Evolutionary conservation across 306 rosid species (phyloP).

Genomic region (Fragaria nilgerrensis): DNA sequence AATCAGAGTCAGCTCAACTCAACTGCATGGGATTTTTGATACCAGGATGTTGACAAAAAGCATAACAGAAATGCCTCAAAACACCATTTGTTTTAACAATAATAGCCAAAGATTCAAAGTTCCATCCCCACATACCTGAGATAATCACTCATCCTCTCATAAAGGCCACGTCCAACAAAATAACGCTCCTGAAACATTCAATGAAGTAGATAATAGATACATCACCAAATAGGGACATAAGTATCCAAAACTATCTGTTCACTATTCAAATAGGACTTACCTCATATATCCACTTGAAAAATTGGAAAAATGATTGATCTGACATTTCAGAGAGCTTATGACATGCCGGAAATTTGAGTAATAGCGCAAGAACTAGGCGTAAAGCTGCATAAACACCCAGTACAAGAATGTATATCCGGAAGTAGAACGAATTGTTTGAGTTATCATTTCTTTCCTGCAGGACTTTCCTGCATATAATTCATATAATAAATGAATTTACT

Average conservation of each 20-base stretch:
- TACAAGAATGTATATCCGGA: constrained; percentile 85
- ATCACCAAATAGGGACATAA: constrained; percentile 18
- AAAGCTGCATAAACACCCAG: constrained; percentile 76
- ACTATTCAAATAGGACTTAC: constrained; percentile 32
- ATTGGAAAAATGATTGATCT: constrained; percentile 88
- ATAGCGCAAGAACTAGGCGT: constrained; percentile 57
- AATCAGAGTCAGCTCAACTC: background rate
- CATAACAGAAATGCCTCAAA: background rate
- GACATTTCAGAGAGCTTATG: constrained; percentile 83
- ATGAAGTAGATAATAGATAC: constrained; percentile 15
- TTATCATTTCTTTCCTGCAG: constrained; percentile 69
- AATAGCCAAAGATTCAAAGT: background rate
- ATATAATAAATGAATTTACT: constrained; percentile 1
- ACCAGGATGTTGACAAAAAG: background rate
- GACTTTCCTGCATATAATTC: constrained; percentile 73
- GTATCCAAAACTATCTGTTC: constrained; percentile 10
- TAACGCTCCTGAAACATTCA: constrained; percentile 75
- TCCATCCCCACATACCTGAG: constrained; percentile 57
- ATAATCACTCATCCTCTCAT: constrained; percentile 78
- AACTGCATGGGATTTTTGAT: background rate
- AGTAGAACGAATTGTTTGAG: constrained; percentile 73
- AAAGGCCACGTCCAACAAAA: constrained; percentile 94
- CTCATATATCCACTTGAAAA: constrained; percentile 98
- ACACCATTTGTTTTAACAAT: background rate
- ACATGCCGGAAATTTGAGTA: constrained; percentile 82